Conservation (phyloP, 2,329 filamentous ascomycete species). For the Alternaria gaisen region DNA sequence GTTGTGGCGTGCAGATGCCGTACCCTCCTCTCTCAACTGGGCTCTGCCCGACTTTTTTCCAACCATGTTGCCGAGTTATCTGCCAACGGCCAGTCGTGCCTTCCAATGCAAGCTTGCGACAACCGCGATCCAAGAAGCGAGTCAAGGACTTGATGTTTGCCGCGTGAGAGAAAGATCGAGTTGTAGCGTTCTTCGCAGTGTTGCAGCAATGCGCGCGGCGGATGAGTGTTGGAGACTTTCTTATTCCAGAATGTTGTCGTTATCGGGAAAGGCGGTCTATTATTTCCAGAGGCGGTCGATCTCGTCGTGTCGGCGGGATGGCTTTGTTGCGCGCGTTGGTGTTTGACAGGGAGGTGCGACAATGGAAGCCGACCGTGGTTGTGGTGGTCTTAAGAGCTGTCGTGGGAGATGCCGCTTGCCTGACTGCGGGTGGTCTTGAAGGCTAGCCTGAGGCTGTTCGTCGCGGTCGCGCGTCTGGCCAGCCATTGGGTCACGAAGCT, state of each 20-base stretch:
- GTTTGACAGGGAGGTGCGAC: background rate
- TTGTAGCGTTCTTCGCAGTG: background rate
- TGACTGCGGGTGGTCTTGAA: constrained; percentile 7
- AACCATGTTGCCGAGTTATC: constrained; percentile 60
- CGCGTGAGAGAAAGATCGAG: background rate
- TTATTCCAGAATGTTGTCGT: background rate
- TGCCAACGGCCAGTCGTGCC: background rate
- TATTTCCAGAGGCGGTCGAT: background rate
- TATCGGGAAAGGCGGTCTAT: constrained; percentile 14
- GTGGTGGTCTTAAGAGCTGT: background rate
- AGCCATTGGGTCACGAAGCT: constrained; percentile 27
- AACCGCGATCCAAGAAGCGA: constrained; percentile 23
- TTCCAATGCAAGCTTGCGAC: constrained; percentile 3
- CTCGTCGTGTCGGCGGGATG: background rate
- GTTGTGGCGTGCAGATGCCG: constrained; percentile 15
- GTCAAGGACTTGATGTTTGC: constrained; percentile 20
- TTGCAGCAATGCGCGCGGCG: background rate
- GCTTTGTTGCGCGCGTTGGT: background rate
- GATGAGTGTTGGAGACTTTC: background rate
- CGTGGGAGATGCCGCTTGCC: background rate
- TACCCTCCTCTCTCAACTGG: constrained; percentile 68
- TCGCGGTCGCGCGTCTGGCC: constrained; percentile 23
- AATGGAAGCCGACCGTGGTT: no score
- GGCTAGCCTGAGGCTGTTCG: constrained; percentile 16
- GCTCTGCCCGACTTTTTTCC: constrained; percentile 72